Percentiles rank a stretch among this genome's conserved stretches.
phyloP scores from a whole-genome alignment of 2,329 filamentous ascomycete genomes.

The Elsinoe batatas region DNA sequence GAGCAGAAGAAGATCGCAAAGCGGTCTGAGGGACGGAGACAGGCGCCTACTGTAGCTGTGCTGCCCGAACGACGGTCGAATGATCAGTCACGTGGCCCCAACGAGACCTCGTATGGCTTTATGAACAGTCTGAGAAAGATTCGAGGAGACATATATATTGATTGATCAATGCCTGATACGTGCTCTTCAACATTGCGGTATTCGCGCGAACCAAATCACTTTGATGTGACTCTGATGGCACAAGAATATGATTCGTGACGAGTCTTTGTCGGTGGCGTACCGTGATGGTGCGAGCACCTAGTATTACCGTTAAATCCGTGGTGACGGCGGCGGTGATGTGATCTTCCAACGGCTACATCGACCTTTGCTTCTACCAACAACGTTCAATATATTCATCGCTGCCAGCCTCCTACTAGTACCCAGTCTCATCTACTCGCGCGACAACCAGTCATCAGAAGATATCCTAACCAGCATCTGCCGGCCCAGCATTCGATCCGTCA shows the following conservation, averaged over 20 bases:
- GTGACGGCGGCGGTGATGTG: not conserved
- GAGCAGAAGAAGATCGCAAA: constrained; percentile 39
- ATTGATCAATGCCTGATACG: constrained; percentile 23
- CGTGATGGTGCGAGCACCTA: too few species aligned
- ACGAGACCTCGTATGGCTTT: constrained; percentile 39
- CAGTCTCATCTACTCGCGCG: not conserved
- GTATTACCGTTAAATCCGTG: not conserved
- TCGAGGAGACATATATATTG: constrained; percentile 45
- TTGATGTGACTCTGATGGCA: too few species aligned
- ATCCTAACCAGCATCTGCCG: not conserved
- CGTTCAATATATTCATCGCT: constrained; percentile 3
- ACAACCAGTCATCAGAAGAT: not conserved
- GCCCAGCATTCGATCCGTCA: too few species aligned
- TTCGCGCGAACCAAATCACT: too few species aligned
- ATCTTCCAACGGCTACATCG: not conserved
- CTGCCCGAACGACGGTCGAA: constrained; percentile 20
- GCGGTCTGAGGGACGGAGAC: constrained; percentile 15
- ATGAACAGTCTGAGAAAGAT: constrained; percentile 44
- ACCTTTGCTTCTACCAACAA: constrained; percentile 1
- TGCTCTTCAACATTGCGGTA: too few species aligned
- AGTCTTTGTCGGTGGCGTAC: too few species aligned
- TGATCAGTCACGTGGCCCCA: constrained; percentile 18
- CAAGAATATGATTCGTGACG: too few species aligned
- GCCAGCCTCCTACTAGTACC: not conserved
- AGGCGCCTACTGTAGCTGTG: constrained; percentile 17